A percentile compares a stretch with the other conserved stretches of the same genome.
These are phyloP conservation scores for Tuber calosporum DNA, from an alignment of 495 filamentous ascomycete species.

Conservation along the genomic window DNA sequence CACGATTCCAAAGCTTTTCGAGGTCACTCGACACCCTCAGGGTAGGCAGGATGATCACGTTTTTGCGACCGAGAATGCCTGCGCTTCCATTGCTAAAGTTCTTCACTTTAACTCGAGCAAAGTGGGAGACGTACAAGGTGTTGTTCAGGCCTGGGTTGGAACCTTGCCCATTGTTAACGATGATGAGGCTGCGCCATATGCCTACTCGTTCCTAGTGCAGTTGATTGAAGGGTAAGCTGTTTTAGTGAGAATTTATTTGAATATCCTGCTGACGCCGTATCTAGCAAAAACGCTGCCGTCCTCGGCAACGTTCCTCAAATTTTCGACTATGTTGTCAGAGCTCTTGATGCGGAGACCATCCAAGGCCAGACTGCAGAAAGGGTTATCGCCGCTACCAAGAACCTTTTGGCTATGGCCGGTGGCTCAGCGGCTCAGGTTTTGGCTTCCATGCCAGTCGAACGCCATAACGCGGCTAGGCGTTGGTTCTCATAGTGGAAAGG, in stretches of 20 bases:
- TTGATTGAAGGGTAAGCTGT: conserved; percentile 88
- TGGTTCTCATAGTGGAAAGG: conserved; percentile 23
- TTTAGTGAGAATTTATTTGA: conserved; percentile 7
- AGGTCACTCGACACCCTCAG: conserved; percentile 67
- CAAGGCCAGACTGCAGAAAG: conserved; percentile 70
- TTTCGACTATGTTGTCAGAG: conserved; percentile 75
- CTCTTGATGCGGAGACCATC: conserved; percentile 82
- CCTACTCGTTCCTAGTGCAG: conserved; percentile 83
- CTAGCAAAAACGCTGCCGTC: conserved; percentile 80
- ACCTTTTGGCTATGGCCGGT: conserved; percentile 60
- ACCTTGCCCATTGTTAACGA: conserved; percentile 89
- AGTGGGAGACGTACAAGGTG: conserved; percentile 62
- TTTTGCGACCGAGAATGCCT: conserved; percentile 96
- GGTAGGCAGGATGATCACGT: conserved; percentile 87
- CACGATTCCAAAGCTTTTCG: conserved; percentile 72
- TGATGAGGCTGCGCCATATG: conserved; percentile 94
- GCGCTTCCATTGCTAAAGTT: conserved; percentile 93
- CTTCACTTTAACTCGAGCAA: conserved; percentile 75
- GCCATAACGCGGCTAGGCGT: conserved; percentile 32
- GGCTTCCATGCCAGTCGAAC: conserved; percentile 27
- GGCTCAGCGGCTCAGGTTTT: conserved; percentile 26
- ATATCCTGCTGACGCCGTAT: conserved; percentile 9
- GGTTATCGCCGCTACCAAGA: conserved; percentile 65
- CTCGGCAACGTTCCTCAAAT: conserved; percentile 64
- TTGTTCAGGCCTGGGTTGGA: conserved; percentile 74